Percentiles rank a stretch among this genome's conserved stretches.
These are phyloP conservation scores for Amphicarpaea edgeworthii DNA, from an alignment of 306 rosid species.

Conservation along the genomic window DNA sequence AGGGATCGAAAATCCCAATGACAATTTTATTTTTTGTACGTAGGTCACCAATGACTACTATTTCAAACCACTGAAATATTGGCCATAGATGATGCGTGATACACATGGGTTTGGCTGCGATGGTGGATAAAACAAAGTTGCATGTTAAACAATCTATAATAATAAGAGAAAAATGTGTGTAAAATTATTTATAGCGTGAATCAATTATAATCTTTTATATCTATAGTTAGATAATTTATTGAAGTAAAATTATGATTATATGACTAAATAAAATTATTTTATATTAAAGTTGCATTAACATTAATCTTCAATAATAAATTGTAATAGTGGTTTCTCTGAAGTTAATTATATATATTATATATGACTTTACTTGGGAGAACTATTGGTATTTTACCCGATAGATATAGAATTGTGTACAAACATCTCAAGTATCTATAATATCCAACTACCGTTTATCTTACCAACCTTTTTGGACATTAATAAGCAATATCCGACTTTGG, in stretches of 20 bases:
- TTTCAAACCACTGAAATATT: slow-evolving; percentile 13
- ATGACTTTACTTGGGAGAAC: background rate
- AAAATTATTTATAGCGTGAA: too few species aligned
- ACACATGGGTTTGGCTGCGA: slow-evolving; percentile 4
- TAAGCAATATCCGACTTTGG: background rate
- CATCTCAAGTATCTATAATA: slow-evolving; percentile 1
- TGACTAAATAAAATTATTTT: too few species aligned
- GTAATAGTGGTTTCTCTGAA: background rate
- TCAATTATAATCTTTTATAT: too few species aligned
- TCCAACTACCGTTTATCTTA: background rate
- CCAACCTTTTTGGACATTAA: background rate
- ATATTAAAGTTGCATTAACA: too few species aligned
- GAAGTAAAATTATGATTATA: too few species aligned
- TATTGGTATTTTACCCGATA: slow-evolving; percentile 40
- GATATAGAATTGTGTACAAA: slow-evolving; percentile 19
- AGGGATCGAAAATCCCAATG: background rate
- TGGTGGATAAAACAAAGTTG: slow-evolving; percentile 31
- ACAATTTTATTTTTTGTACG: background rate
- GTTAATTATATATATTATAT: too few species aligned
- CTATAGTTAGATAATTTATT: too few species aligned
- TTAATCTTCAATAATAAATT: too few species aligned
- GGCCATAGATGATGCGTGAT: slow-evolving; percentile 28
- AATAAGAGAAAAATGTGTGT: too few species aligned
- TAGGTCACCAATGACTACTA: background rate
- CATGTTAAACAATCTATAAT: background rate